A percentile compares a stretch with the other conserved stretches of the same genome.
phyloP scores from a whole-genome alignment of 306 rosid genomes.

The Oemleria cerasiformis region DNA sequence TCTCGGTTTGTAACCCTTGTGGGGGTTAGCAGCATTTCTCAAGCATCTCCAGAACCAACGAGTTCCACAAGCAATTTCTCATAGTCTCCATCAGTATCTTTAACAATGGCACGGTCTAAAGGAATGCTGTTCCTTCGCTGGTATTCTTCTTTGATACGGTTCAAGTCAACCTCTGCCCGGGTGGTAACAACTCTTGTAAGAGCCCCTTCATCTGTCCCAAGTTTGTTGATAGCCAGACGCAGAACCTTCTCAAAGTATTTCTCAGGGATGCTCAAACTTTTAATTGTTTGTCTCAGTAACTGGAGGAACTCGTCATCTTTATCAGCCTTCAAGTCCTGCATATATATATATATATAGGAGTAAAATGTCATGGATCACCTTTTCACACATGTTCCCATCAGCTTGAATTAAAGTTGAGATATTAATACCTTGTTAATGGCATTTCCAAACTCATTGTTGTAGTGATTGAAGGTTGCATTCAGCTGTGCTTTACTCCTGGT shows the following conservation, averaged over 20 bases:
- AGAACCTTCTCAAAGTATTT: constrained; percentile 62
- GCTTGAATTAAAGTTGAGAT: background rate
- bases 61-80: constrained; percentile 68
- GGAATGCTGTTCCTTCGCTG: constrained; percentile 74
- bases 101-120: constrained; percentile 53
- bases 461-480: constrained; percentile 62
- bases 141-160: constrained; percentile 70
- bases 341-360: no score
- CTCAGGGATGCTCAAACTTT: constrained; percentile 70
- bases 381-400: background rate
- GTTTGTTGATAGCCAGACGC: constrained; percentile 60
- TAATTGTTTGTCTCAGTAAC: constrained; percentile 58
- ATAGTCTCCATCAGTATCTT: constrained; percentile 75
- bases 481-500: constrained; percentile 79
- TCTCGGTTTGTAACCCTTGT: background rate
- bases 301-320: constrained; percentile 62
- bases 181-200: constrained; percentile 80
- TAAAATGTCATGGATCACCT: no score
- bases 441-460: constrained; percentile 68
- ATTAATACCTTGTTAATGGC: constrained; percentile 58
- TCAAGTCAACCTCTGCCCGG: constrained; percentile 83
- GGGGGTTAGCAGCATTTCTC: constrained; percentile 21
- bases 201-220: constrained; percentile 80
- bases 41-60: constrained; percentile 51
- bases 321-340: constrained; percentile 79